These are phyloP conservation scores for Hypoxylon sp. DNA, from an alignment of 2,329 filamentous ascomycete species.

Conservation along the genomic window DNA sequence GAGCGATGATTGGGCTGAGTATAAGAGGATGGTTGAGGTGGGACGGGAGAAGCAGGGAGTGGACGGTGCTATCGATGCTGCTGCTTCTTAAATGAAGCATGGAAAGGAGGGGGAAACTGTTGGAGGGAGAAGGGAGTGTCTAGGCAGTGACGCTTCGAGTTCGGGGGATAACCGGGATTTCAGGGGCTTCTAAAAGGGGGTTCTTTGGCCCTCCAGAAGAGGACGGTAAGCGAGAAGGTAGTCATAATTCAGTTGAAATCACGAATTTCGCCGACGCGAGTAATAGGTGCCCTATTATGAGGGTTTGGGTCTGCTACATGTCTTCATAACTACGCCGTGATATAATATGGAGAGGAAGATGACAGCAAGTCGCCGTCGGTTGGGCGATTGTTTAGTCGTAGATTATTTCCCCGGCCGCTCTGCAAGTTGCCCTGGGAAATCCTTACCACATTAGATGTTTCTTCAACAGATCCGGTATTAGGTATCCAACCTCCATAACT, in stretches of 20 bases:
- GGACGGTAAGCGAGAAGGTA: not conserved
- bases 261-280: not conserved
- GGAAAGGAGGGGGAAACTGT: not conserved
- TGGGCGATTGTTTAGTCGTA: not conserved
- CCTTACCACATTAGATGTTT: too few relatives aligned
- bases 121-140: too few relatives aligned
- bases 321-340: not conserved
- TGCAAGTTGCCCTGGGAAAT: too few relatives aligned
- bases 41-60: slow-evolving; percentile 31
- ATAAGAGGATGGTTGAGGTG: slow-evolving; percentile 49
- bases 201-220: too few relatives aligned
- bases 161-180: not conserved
- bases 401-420: not conserved
- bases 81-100: not conserved
- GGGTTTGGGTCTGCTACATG: too few relatives aligned
- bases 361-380: not conserved
- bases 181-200: not conserved
- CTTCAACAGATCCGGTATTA: too few relatives aligned
- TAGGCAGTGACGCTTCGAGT: too few relatives aligned
- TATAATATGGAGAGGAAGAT: not conserved
- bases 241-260: not conserved
- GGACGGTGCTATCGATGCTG: not conserved
- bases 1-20: slow-evolving; percentile 53
- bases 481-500: too few relatives aligned
- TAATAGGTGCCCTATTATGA: not conserved